Evolutionary conservation across 371 early-diverging fungal species (phyloP).

Genomic region (Thermomucor indicae-seudaticae): DNA sequence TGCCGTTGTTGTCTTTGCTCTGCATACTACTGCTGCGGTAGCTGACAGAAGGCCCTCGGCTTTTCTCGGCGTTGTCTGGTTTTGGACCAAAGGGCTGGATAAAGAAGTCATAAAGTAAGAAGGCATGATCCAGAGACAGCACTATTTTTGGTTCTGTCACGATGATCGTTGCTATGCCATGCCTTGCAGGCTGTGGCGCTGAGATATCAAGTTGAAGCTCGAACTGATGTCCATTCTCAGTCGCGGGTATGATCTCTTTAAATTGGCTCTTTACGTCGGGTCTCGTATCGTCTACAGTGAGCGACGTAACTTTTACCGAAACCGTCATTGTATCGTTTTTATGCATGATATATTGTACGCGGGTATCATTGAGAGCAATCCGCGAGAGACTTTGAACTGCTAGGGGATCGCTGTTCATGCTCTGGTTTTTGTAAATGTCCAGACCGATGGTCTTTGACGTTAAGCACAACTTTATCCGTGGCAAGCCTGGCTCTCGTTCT

Average conservation of each 20-base stretch:
- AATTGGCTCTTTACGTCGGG: constrained; percentile 75
- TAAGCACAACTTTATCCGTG: constrained; percentile 4
- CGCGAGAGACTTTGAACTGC: constrained; percentile 17
- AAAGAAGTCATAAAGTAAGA: constrained; percentile 69
- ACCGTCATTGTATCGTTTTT: constrained; percentile 65
- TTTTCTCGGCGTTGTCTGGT: not conserved
- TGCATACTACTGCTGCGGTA: not conserved
- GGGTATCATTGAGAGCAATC: constrained; percentile 52
- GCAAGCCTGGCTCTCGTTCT: not conserved
- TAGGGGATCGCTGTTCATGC: constrained; percentile 2
- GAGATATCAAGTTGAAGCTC: constrained; percentile 38
- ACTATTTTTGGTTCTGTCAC: constrained; percentile 83
- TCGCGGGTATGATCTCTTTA: constrained; percentile 74
- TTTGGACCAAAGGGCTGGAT: constrained; percentile 46
- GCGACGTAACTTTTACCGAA: constrained; percentile 63
- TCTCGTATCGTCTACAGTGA: constrained; percentile 82
- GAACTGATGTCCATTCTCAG: constrained; percentile 37
- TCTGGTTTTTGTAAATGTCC: constrained; percentile 22
- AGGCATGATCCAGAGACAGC: constrained; percentile 81
- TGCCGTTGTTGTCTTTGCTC: constrained; percentile 8
- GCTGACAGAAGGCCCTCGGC: not conserved
- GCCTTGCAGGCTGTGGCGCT: constrained; percentile 30
- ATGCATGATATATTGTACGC: constrained; percentile 53
- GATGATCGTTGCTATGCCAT: constrained; percentile 60
- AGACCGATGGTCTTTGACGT: constrained; percentile 25